Percentiles rank a stretch among this genome's conserved stretches.
phyloP scores from a whole-genome alignment of 106 monocot genomes.

The Dendrobium catenatum region DNA sequence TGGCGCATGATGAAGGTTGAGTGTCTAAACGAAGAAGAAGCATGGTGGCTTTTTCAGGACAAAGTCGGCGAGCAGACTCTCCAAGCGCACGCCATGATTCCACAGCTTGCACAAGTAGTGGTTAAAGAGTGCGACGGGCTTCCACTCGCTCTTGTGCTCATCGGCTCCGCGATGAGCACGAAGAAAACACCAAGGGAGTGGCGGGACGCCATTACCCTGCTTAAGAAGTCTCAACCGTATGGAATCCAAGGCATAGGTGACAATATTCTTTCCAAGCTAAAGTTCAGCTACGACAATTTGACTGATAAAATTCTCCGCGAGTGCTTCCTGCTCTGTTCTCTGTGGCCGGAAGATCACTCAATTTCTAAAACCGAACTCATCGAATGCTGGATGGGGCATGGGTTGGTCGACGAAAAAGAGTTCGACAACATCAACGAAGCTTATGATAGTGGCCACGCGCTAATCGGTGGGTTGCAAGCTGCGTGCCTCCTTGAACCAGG shows the following conservation, averaged over 20 bases:
- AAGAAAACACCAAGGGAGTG: conserved; percentile 6
- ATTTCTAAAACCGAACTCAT: conserved; percentile 16
- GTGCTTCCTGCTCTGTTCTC: conserved; percentile 23
- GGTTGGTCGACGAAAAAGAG: conserved; percentile 8
- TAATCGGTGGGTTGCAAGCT: conserved; percentile 8
- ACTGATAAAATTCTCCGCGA: background rate
- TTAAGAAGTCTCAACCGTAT: background rate
- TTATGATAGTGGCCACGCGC: conserved; percentile 6
- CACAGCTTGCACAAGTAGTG: conserved; percentile 3
- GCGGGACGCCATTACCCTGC: background rate
- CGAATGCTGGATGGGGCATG: conserved; percentile 29
- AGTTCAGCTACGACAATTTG: conserved; percentile 32
- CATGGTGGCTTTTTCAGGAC: conserved; percentile 10
- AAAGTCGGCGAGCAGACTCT: conserved; percentile 16
- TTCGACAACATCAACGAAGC: conserved; percentile 3
- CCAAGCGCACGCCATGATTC: conserved; percentile 7
- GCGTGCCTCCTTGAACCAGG: conserved; percentile 10
- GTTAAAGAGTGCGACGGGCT: conserved; percentile 24
- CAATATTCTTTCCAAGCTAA: conserved; percentile 10
- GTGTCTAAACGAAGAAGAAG: background rate
- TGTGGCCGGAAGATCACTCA: conserved; percentile 16
- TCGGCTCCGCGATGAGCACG: conserved; percentile 19
- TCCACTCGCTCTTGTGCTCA: conserved; percentile 28
- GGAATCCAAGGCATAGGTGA: background rate
- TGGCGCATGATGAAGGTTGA: conserved; percentile 20